A percentile compares a stretch with the other conserved stretches of the same genome.
These are phyloP conservation scores for Chrysochromulina tobinii DNA, from an alignment of 78 protist species.

Conservation along the genomic window DNA sequence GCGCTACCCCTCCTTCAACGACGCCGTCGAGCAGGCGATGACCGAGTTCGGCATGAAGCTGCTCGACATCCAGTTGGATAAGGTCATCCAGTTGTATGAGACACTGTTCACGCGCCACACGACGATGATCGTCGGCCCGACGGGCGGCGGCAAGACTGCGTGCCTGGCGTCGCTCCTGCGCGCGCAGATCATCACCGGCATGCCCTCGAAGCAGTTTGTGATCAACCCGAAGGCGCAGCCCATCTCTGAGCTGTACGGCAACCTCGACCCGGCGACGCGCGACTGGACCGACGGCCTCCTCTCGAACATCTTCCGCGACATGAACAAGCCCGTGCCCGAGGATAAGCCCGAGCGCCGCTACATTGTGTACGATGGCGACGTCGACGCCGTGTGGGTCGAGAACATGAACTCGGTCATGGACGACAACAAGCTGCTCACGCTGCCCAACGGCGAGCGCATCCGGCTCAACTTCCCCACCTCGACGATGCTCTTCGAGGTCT, in stretches of 20 bases:
- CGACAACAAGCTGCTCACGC: conserved; percentile 91
- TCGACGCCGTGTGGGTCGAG: conserved; percentile 88
- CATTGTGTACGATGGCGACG: conserved; percentile 87
- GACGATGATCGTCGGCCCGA: conserved; percentile 93
- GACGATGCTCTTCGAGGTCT: conserved; percentile 84
- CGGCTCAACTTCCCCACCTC: conserved; percentile 67
- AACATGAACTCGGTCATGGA: conserved; percentile 94
- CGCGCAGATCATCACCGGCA: conserved; percentile 70
- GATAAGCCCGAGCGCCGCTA: conserved; percentile 62
- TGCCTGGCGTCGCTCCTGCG: conserved; percentile 60
- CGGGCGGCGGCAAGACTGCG: conserved; percentile 89
- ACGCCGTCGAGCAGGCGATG: conserved; percentile 51
- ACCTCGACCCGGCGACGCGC: conserved; percentile 83
- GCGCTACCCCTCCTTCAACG: conserved; percentile 52
- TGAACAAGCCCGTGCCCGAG: conserved; percentile 58
- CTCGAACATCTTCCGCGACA: conserved; percentile 81
- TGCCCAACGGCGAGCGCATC: conserved; percentile 92
- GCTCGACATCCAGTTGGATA: conserved; percentile 70
- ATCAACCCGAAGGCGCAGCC: conserved; percentile 84
- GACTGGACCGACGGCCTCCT: conserved; percentile 94
- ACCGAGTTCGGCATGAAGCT: neutral
- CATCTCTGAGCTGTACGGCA: conserved; percentile 86
- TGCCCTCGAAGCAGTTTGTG: conserved; percentile 60
- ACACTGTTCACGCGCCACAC: conserved; percentile 90
- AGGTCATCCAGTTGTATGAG: conserved; percentile 88